Base-by-base conservation (phyloP, 495 filamentous ascomycete species). In the Aspergillus wentii region DNA sequence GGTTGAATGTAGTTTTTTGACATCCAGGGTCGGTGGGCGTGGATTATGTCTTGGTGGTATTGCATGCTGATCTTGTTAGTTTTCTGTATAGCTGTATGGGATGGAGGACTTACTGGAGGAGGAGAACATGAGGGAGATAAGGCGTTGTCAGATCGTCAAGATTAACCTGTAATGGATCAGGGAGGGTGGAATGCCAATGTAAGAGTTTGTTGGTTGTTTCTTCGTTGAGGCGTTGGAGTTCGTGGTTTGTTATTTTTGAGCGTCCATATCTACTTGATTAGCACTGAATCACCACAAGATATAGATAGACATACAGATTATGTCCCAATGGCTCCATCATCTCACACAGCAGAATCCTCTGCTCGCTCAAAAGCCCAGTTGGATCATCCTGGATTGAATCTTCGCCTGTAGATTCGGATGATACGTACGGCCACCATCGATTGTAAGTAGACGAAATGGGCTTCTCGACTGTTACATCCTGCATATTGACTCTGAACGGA, bases 21-120 rank as follows among this genome's bases (percentile, higher is more conserved):
- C 5, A 75, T 60, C 61, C 66, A 75, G n/a, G 71, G 71, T 9
- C 69, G 56, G 36, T 73, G 64, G 43, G 68, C 61, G 44, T 70
- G 71, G 30, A 75, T 72, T 22, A 75, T 53, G 3, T 67, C 69
- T 42, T 71, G 66, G 40, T 75, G 64, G 37, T 73, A 75, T 71
- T 75, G 69, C 59, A 75, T 71, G 34, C 69, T 74, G 30, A 10
- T 20, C 20, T 8, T 4, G 26, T 48, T 32, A 48, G 39, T 4
- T 33, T 15, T n/a, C 2, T 4, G 11, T 9, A 36, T 23, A 27
- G 27, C 11, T 1, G 20, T 15, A 13, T 7, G 22, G 9, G 30
- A 11, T 1, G 21, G 1, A 15, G 18, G 25, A 50, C 55, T 40
- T 57, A 74, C 70, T 74, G 69, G 0, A 75, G 53, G 41, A 72